Evolutionary conservation across 345 rosid genomes (phyloP), one percentile per base, ranked within the genome.

Genomic region (Citrus maxima): DNA sequence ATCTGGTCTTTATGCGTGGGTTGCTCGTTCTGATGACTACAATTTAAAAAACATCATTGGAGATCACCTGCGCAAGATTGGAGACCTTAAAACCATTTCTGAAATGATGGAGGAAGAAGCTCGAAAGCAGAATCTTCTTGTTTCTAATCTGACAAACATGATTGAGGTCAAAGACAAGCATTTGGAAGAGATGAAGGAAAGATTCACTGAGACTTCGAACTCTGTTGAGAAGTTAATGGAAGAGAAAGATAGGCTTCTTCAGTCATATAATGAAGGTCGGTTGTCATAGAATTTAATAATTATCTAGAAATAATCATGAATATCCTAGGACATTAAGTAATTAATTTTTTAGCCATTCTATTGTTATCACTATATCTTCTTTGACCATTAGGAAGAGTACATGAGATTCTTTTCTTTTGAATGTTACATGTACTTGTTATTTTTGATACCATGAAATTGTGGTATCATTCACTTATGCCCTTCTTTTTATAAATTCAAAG

Each of bases 1-100:
- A 81, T 76, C 81, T 12, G 93, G 93, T 38, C 88, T 92, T 69
- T 94, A 94, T 80, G 97, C 92, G 55, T 96, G 99, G 98, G 95
- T 96, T 80, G 99, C 98, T 16, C 93, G 93, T 59, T 84, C 95
- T 65, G 95, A 91, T 69, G 99, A 95, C 81, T 95, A 91, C 70
- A 90, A 84, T 32, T 81, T 87, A 37, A 88, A 82, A 61, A 86
- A 86, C 83, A 89, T 90, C 28, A 46, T 92, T 27, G 98, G 98
- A 73, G 97, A 93, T 34, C 85, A 91, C 77, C 79, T 95, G 63
- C 88, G 93, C 77, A 95, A 88, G 88, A 86, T 65, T 82, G 90
- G 96, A 71, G 93, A 93, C 83, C 91, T 92, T 71, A 94, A 87
- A 85, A 90, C 94, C 63, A 86, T 94, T 74, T 87, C 92, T 70